Base-by-base conservation (phyloP, 441 rosid species). In the Populus hybrid region DNA sequence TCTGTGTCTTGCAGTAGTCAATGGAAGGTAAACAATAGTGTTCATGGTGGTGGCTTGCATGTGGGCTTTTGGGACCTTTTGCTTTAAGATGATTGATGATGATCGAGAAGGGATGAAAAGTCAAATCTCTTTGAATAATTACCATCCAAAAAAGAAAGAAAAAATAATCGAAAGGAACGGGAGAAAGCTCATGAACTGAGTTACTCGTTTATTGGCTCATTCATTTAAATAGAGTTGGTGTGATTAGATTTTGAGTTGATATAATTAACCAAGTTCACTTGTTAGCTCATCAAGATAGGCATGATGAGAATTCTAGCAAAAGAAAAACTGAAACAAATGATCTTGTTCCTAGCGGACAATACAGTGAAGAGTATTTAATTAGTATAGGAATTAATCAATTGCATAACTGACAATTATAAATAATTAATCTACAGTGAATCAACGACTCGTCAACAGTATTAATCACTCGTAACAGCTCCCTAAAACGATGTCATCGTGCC, bases 11-110 rank as follows among this genome's bases (percentile, higher is more conserved):
- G 61, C 21, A 18, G 9, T 20, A 5, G 61, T 53, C 63, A 18
- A 53, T 6, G 63, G 63, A 53, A 53, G 9, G 9, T 53, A 1
- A 53, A 53, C 63, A 53, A 53, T 53, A 18, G 21, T 53, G 21
- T 67, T 7, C 68, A 33, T 61, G 76, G 74, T 76, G 81, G 78
- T 76, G 83, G 82, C 38, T 70, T 74, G 76, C 83, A 82, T 82
- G 85, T 86, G 74, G 68, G 71, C 74, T 31, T 7, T 33, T 63
- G 14, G 28, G 28, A 65, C 70, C 23, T 76, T 72, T 67, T 38
- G 69, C 9, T 23, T 16, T 64, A 68, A 29, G 73, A 82, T 73
- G 79, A 73, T 73, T 65, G 76, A 67, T 42, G 21, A 16, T 68
- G 63, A 16, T 63, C 33, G 69, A 64, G 2, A 67, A 45, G 4